A percentile compares a stretch with the other conserved stretches of the same genome.
Conservation (phyloP, 176 grass and related monocot species). For the Coix lacrymajobi region DNA sequence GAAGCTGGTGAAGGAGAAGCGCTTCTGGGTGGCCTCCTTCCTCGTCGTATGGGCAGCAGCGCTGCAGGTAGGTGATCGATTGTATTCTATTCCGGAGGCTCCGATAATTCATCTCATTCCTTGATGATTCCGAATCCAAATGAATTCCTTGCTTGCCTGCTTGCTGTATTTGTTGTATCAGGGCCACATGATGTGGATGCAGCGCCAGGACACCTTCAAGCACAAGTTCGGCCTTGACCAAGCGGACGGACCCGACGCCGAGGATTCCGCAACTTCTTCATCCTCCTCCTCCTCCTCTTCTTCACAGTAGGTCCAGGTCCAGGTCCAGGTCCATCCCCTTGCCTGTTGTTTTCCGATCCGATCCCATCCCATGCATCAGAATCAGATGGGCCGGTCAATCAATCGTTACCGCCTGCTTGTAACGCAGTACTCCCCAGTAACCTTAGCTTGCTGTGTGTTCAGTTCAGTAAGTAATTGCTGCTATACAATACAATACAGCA, state of each 20-base stretch:
- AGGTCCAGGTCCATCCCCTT: not conserved
- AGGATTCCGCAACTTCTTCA: not conserved
- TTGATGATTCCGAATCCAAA: not conserved
- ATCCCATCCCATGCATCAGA: not conserved
- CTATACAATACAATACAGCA: not conserved
- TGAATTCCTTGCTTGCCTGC: not conserved
- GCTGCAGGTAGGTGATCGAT: conserved; percentile 47
- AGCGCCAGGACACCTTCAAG: conserved; percentile 78
- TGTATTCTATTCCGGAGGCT: not conserved
- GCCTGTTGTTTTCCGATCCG: not conserved
- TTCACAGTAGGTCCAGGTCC: not conserved
- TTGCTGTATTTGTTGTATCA: not conserved
- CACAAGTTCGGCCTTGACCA: conserved; percentile 51
- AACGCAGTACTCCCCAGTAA: no score
- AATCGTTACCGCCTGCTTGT: not conserved
- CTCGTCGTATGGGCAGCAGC: conserved; percentile 73
- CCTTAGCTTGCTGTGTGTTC: no score
- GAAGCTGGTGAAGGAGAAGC: conserved; percentile 81
- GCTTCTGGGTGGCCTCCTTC: conserved; percentile 70
- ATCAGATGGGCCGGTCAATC: not conserved
- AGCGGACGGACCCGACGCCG: not conserved
- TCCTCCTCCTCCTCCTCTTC: not conserved
- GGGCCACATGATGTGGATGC: conserved; percentile 93
- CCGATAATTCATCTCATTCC: not conserved
- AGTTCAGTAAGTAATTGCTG: not conserved